Base-by-base conservation (phyloP, 129 eudicot genomes). In the Ambrosia artemisiifolia region DNA sequence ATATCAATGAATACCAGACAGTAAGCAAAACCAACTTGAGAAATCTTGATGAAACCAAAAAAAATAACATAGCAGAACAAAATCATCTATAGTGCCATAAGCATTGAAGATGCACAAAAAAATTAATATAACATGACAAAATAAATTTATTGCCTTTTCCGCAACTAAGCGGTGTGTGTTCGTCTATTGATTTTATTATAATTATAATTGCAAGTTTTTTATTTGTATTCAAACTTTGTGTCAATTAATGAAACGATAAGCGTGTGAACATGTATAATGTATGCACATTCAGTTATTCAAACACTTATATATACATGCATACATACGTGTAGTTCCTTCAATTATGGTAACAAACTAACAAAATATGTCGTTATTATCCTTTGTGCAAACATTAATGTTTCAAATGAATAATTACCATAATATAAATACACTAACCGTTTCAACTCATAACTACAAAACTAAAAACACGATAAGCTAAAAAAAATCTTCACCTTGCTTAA, bases 401-500 rank as follows among this genome's bases (percentile, higher is more conserved):
- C 54, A 74, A 36, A 51, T 20, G 19, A 65, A 24, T 28, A 73
- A 17, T 17, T 53, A 20, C 44, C 16, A 24, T 16, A 53, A n/a
- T 24, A 74, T n/a, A 61, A 11, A 34, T 35, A 61, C 3, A 61
- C 46, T 5, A 34, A 61, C 16, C 3, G 7, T 53, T 17, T 17
- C 30, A 53, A 7, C 11, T 53, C n/a, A 55, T 55, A 55, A 20
- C n/a, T 19, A 28, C n/a, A 2, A 13, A 14, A 56, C 17, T 24
- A 50, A 38, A 62, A 20, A 13, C 69, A 78, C 14, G 63, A 69
- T 53, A 46, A 44, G 61, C 47, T 53, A 33, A 55, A 12, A 11
- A 65, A 12, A 11, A 65, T 3, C 55, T 63, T 74, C 78, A 93
- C 98, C 95, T 87, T 87, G 96, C 79, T 85, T 92, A 35, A 66